These are phyloP conservation scores for Corchorus olitorius DNA, from an alignment of 345 rosid species.

Conservation along the genomic window DNA sequence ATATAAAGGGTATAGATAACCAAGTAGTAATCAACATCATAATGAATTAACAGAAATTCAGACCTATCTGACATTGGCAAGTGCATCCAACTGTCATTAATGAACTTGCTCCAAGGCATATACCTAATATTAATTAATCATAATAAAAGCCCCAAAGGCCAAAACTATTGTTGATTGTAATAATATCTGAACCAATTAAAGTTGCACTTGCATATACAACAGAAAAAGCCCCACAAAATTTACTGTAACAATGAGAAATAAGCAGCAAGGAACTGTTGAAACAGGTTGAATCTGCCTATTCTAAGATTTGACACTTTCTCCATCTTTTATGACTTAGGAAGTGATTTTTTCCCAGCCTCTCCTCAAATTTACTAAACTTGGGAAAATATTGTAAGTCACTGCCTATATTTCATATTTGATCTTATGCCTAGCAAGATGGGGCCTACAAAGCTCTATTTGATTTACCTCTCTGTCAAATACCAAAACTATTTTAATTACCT, in stretches of 20 bases:
- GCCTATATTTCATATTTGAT: background rate
- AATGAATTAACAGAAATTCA: background rate
- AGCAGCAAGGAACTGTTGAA: background rate
- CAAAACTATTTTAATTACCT: background rate
- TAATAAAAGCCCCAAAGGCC: constrained; percentile 6
- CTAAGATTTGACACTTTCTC: background rate
- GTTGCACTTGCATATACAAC: background rate
- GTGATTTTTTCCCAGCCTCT: background rate
- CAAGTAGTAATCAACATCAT: background rate
- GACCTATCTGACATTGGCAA: background rate
- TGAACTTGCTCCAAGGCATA: background rate
- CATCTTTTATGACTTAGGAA: background rate
- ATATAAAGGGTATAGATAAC: background rate
- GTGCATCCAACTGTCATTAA: constrained; percentile 8
- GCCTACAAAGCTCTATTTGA: background rate
- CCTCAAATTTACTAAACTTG: background rate
- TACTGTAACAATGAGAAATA: background rate
- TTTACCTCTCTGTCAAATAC: background rate
- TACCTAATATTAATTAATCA: background rate
- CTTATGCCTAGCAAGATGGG: background rate
- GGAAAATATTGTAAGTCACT: background rate
- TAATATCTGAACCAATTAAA: background rate
- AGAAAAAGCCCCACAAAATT: constrained; percentile 8
- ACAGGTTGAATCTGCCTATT: background rate
- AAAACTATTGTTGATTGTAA: background rate